Evolutionary conservation across 2,329 filamentous ascomycete species (phyloP).

Genomic region (Alternaria arborescens): DNA sequence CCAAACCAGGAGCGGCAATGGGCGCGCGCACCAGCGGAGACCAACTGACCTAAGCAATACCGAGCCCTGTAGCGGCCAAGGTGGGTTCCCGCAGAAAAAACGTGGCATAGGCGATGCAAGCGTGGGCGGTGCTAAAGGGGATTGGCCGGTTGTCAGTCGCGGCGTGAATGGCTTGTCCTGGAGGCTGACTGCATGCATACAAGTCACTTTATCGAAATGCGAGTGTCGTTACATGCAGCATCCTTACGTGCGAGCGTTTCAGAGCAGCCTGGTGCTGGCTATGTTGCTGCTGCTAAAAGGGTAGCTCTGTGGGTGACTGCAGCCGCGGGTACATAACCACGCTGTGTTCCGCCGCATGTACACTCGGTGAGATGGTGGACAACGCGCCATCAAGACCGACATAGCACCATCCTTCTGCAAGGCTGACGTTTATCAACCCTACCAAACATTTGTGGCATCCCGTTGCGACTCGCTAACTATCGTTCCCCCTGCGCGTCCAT

Average conservation of each 20-base stretch:
- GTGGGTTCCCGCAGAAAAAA: slow-evolving; percentile 19
- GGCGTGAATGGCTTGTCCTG: slow-evolving; percentile 5
- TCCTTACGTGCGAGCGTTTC: slow-evolving; percentile 28
- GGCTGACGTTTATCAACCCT: slow-evolving; percentile 7
- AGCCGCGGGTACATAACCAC: slow-evolving; percentile 3
- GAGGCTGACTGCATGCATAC: slow-evolving; percentile 23
- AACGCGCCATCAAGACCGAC: background rate
- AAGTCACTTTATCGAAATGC: slow-evolving; percentile 19
- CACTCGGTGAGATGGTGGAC: background rate
- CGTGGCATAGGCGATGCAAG: slow-evolving; percentile 16
- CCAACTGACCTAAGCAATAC: slow-evolving; percentile 1
- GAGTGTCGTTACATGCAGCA: slow-evolving; percentile 23
- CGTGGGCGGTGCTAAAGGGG: slow-evolving; percentile 9
- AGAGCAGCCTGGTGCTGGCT: slow-evolving; percentile 9
- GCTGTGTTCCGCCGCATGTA: background rate
- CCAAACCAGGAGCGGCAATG: slow-evolving; percentile 7
- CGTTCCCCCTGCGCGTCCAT: slow-evolving; percentile 25
- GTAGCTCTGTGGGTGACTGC: background rate
- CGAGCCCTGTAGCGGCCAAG: slow-evolving; percentile 12
- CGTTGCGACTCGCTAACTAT: slow-evolving; percentile 3
- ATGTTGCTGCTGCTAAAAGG: slow-evolving; percentile 20
- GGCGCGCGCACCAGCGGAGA: slow-evolving; percentile 4
- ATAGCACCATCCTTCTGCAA: slow-evolving; percentile 6
- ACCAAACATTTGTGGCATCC: slow-evolving; percentile 6
- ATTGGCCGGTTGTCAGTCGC: slow-evolving; percentile 1